Evolutionary conservation across 345 rosid species (phyloP).

Genomic region (Limnanthes douglasii): DNA sequence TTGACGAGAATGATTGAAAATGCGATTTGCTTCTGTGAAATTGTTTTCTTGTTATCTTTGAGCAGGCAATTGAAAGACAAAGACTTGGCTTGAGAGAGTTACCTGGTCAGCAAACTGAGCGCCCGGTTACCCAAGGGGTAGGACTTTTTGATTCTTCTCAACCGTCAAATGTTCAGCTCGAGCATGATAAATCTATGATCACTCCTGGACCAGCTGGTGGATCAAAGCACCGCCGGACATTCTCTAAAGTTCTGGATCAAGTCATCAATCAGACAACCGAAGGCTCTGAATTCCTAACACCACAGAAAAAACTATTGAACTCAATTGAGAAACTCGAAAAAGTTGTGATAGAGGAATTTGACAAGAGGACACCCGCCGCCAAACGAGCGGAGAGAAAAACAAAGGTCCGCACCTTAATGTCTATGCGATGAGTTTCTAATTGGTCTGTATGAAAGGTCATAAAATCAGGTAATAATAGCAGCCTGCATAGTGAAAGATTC

Average conservation of each 20-base stretch:
- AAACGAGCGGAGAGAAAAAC: conserved; percentile 46
- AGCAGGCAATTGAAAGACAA: conserved; percentile 75
- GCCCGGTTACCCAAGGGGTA: conserved; percentile 16
- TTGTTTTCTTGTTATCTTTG: too few species aligned
- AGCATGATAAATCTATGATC: conserved; percentile 13
- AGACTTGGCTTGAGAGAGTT: conserved; percentile 37
- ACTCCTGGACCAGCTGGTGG: conserved; percentile 33
- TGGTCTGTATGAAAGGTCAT: conserved; percentile 1
- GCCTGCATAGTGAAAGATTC: conserved; percentile 9
- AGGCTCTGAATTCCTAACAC: conserved; percentile 52
- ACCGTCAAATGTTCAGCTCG: conserved; percentile 25
- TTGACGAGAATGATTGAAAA: too few species aligned
- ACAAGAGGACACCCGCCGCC: conserved; percentile 55
- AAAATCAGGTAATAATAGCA: background rate
- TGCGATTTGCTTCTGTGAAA: too few species aligned
- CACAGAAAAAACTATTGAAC: conserved; percentile 69
- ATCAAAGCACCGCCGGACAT: conserved; percentile 24
- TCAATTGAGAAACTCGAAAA: conserved; percentile 72
- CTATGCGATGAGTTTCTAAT: conserved; percentile 40
- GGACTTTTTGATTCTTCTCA: conserved; percentile 20
- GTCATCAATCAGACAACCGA: conserved; percentile 26
- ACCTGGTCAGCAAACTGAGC: conserved; percentile 30
- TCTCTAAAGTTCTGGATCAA: conserved; percentile 36
- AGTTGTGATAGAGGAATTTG: conserved; percentile 56
- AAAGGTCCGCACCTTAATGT: conserved; percentile 56